Evolutionary conservation across 805 yeast species (phyloP).

Genomic region (Myxozyma monticola): DNA sequence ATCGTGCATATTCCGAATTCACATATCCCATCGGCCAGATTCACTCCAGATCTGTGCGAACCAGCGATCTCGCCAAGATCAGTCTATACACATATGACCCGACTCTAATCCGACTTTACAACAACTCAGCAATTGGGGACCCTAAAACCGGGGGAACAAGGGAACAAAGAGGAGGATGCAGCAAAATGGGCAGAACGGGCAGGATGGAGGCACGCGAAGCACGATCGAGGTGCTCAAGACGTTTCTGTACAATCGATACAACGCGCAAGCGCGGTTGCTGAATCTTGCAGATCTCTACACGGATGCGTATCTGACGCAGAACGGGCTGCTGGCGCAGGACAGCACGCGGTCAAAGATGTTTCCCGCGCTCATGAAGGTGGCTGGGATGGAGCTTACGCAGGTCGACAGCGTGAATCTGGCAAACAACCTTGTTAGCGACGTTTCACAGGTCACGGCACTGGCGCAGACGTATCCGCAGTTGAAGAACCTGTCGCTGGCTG

Average conservation of each 20-base stretch:
- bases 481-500: constrained; percentile 74
- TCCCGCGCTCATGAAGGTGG: constrained; percentile 60
- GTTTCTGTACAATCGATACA: constrained; percentile 67
- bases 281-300: constrained; percentile 64
- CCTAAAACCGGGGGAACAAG: too few relatives aligned
- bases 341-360: constrained; percentile 67
- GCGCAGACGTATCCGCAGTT: constrained; percentile 74
- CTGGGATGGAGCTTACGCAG: constrained; percentile 10
- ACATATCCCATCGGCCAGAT: too few relatives aligned
- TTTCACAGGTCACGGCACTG: constrained; percentile 58
- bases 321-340: constrained; percentile 64
- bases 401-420: constrained; percentile 49
- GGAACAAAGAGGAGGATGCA: too few relatives aligned
- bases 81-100: too few relatives aligned
- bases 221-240: constrained; percentile 64
- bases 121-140: too few relatives aligned
- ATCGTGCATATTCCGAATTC: too few relatives aligned
- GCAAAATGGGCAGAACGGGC: too few relatives aligned
- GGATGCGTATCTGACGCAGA: constrained; percentile 59
- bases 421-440: constrained; percentile 62
- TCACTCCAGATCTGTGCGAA: too few relatives aligned
- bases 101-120: too few relatives aligned
- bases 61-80: too few relatives aligned
- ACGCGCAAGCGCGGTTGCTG: constrained; percentile 61
- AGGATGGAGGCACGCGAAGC: constrained; percentile 35